Evolutionary conservation across 2,329 filamentous ascomycete species (phyloP).

Genomic region (Ceratocystis destructans): DNA sequence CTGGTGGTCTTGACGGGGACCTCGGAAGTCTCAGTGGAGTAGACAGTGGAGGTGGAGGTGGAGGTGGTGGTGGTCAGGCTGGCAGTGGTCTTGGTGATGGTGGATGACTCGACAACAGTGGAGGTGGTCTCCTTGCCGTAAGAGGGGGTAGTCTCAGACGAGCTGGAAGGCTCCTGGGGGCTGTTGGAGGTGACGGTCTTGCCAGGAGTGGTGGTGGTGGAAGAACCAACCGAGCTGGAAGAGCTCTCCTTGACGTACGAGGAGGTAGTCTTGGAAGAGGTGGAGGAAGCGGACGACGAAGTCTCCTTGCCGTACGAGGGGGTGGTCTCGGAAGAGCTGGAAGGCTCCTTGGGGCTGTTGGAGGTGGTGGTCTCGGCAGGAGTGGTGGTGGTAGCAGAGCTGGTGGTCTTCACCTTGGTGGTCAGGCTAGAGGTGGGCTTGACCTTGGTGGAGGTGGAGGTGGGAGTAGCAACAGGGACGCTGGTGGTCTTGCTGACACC

Average conservation of each 20-base stretch:
- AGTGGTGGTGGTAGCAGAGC: background rate
- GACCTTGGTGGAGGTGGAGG: slow-evolving; percentile 21
- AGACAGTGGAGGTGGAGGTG: slow-evolving; percentile 15
- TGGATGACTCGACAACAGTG: slow-evolving; percentile 23
- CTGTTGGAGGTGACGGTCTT: slow-evolving; percentile 13
- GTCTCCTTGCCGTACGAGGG: slow-evolving; percentile 15
- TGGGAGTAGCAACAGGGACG: slow-evolving; percentile 14
- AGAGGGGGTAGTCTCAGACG: slow-evolving; percentile 7
- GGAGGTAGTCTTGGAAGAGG: slow-evolving; percentile 21
- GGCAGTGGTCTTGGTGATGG: slow-evolving; percentile 22
- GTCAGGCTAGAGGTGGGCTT: slow-evolving; percentile 19
- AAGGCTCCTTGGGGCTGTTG: slow-evolving; percentile 21
- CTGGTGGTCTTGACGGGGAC: slow-evolving; percentile 18
- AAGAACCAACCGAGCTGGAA: too few relatives aligned
- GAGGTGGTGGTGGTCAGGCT: slow-evolving; percentile 12
- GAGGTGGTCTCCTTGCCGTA: slow-evolving; percentile 19
- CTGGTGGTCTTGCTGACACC: slow-evolving; percentile 9
- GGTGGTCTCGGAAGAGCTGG: slow-evolving; percentile 17
- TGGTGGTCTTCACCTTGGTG: slow-evolving; percentile 16
- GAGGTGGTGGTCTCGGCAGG: slow-evolving; percentile 19
- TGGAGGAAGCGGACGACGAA: slow-evolving; percentile 21
- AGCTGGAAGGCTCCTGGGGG: slow-evolving; percentile 19
- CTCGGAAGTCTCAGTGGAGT: slow-evolving; percentile 15
- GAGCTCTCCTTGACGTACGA: too few relatives aligned
- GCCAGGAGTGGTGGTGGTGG: background rate